These are phyloP conservation scores for Ophiostoma himal-ulmi DNA, from an alignment of 2,329 filamentous ascomycete genomes.

Conservation along the genomic window DNA sequence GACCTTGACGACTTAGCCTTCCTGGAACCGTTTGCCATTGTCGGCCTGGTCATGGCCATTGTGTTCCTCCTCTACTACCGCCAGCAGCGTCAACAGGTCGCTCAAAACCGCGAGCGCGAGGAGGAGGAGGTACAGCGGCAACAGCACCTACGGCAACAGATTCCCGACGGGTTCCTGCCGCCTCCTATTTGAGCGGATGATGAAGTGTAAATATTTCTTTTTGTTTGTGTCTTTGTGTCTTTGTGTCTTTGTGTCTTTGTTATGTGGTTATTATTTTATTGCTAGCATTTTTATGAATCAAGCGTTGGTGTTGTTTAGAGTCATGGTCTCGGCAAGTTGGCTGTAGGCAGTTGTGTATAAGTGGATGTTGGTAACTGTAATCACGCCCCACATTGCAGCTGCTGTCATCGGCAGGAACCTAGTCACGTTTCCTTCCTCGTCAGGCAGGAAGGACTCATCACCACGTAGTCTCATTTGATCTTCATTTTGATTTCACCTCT, in stretches of 20 bases:
- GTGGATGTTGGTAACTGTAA: neutral
- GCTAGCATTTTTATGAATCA: neutral
- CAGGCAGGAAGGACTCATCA: neutral
- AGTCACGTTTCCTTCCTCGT: neutral
- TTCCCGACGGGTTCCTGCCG: neutral
- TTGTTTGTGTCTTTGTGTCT: neutral
- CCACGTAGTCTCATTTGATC: neutral
- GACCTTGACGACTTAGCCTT: constrained; percentile 63
- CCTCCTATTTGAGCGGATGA: constrained; percentile 4
- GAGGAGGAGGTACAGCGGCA: constrained; percentile 29
- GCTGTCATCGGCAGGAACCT: neutral
- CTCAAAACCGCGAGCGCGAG: constrained; percentile 38
- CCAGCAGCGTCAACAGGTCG: constrained; percentile 60
- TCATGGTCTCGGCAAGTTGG: too few relatives aligned
- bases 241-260: neutral
- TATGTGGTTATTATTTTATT: neutral
- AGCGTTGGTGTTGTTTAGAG: neutral
- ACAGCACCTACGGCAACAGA: constrained; percentile 26
- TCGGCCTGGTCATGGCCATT: constrained; percentile 68
- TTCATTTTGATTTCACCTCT: neutral
- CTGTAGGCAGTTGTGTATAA: neutral
- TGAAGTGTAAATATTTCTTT: neutral
- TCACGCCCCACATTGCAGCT: neutral
- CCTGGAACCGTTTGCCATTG: constrained; percentile 79
- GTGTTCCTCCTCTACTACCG: constrained; percentile 77